A percentile compares a stretch with the other conserved stretches of the same genome.
Evolutionary conservation across 2,329 filamentous ascomycete genomes (phyloP).

Genomic region (Fusarium sp.): DNA sequence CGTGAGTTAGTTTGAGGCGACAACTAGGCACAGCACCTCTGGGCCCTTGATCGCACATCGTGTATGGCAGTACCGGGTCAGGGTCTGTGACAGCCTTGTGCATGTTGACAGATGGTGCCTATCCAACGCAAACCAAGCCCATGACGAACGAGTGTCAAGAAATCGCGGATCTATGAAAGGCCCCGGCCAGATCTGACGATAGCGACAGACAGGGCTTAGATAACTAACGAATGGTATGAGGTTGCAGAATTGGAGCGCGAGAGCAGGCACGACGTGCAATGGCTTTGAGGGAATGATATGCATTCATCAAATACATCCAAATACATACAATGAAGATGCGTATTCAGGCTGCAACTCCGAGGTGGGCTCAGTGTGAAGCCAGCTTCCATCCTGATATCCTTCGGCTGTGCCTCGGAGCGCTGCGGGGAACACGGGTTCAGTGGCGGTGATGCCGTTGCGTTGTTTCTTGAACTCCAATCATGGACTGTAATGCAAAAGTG

Average conservation of each 20-base stretch:
- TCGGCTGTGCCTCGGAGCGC: slow-evolving; percentile 40
- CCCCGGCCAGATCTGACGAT: slow-evolving; percentile 38
- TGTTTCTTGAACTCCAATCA: slow-evolving; percentile 30
- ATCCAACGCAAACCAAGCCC: slow-evolving; percentile 11
- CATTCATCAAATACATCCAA: slow-evolving; percentile 19
- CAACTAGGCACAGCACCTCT: slow-evolving; percentile 33
- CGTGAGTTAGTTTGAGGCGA: slow-evolving; percentile 22
- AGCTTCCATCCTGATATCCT: slow-evolving; percentile 32
- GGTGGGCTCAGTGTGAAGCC: slow-evolving; percentile 2
- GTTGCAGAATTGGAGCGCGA: slow-evolving; percentile 11
- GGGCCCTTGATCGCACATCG: slow-evolving; percentile 38
- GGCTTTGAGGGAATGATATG: slow-evolving; percentile 18
- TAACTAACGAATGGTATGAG: background rate
- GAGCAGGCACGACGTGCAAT: slow-evolving; percentile 20
- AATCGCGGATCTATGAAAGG: slow-evolving; percentile 21
- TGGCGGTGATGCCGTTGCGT: slow-evolving; percentile 29
- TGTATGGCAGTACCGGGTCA: slow-evolving; percentile 41
- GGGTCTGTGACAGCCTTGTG: slow-evolving; percentile 42
- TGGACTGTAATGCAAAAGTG: background rate
- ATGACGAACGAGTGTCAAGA: slow-evolving; percentile 12
- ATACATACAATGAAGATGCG: background rate
- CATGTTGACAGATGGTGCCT: slow-evolving; percentile 32
- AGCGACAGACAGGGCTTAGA: slow-evolving; percentile 11
- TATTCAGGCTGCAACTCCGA: slow-evolving; percentile 5
- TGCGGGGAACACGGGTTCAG: slow-evolving; percentile 15